A percentile compares a stretch with the other conserved stretches of the same genome.
Evolutionary conservation across 2,329 filamentous ascomycete genomes (phyloP).

Genomic region (Exophiala spinifera): DNA sequence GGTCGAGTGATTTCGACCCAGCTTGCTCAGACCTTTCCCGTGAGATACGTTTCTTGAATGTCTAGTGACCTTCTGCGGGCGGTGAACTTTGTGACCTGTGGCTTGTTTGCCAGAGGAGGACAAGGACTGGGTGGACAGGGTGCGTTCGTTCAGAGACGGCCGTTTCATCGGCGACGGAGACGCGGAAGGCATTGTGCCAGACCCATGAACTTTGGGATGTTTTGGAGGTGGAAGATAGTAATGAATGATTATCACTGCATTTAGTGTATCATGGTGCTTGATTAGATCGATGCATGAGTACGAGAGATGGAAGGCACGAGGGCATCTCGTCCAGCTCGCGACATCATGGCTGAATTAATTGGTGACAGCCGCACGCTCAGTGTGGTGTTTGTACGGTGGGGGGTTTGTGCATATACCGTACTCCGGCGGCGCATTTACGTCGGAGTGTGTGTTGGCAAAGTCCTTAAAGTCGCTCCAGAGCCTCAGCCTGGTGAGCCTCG

Average conservation of each 20-base stretch:
- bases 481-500: too few species aligned
- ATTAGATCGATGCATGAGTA: too few species aligned
- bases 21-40: constrained; percentile 44
- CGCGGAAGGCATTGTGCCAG: constrained; percentile 27
- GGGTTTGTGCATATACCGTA: too few species aligned
- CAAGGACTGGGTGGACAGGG: constrained; percentile 26
- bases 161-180: constrained; percentile 29
- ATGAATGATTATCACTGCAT: background rate
- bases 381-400: too few species aligned
- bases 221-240: background rate
- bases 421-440: too few species aligned
- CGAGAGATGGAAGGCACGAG: too few species aligned
- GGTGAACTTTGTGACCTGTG: constrained; percentile 36
- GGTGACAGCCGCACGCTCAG: too few species aligned
- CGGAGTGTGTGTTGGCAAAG: too few species aligned
- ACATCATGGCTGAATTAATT: too few species aligned
- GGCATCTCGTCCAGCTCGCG: too few species aligned
- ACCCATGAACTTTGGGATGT: constrained; percentile 9
- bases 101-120: constrained; percentile 28
- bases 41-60: constrained; percentile 44
- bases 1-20: constrained; percentile 37
- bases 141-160: constrained; percentile 26
- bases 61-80: constrained; percentile 42
- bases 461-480: too few species aligned
- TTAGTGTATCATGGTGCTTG: background rate